Base-by-base conservation (phyloP, 2,329 filamentous ascomycete species). In the Colletotrichum neosansevieriae region DNA sequence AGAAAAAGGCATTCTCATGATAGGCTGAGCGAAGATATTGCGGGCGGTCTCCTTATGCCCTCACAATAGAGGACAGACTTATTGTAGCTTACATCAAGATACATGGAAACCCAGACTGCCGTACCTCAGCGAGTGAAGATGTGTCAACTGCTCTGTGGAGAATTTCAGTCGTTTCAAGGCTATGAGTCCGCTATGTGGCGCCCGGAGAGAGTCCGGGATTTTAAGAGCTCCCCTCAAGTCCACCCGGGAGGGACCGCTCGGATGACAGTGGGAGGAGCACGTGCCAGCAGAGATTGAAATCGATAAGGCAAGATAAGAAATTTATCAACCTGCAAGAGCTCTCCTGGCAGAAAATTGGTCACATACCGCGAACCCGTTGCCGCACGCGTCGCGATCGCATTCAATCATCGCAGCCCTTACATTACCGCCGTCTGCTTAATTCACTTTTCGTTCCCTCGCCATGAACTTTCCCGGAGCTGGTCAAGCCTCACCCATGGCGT, bases 391-490 rank as follows among this genome's bases (percentile, higher is more conserved):
- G 38, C 70, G 29, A 59, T 42, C 65, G 60, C 32, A 58, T 40
- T 40, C 51, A 54, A 54, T 40, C 36, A 21, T 40, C 11, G n/a
- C 32, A 32, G n/a, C 13, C 38, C 34, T 12, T 19, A 17, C 17
- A 12, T 19, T 49, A 29, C 32, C 3, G 19, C 21, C 40, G 29
- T 9, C 53, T 54, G 19, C 19, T 2, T 5, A 24, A 17, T n/a
- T 51, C 10, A 56, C 24, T 51, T 15, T 9, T 34, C 40, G 59
- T 38, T 29, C 29, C 6, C 6, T 29, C 29, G 29, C 6, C 6
- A 84, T 84, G 82, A 83, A 77, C 70, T 78, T 82, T 45, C 79
- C 79, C 15, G 76, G 77, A 15, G 65, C 44, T 12, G 53, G 61
- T n/a, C 61, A 54, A 40, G 59, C 24, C n/a, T 50, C 66, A 11